Percentiles rank a stretch among this genome's conserved stretches.
Conservation (phyloP, 352 stramenopile genomes). For the Phytophthora gonapodyides region DNA sequence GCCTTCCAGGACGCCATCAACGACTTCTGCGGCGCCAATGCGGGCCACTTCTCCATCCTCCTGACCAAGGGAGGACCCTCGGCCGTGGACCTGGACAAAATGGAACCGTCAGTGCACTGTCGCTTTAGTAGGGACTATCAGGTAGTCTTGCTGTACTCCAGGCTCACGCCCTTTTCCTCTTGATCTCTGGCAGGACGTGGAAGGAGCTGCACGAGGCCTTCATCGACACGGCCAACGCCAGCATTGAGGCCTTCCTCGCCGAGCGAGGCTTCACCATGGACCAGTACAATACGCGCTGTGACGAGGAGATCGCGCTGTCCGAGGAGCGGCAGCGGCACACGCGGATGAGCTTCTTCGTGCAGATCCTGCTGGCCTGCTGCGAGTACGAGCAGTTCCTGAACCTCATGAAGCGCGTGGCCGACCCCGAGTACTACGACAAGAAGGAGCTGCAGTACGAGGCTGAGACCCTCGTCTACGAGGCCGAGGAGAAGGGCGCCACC, state of each 20-base stretch:
- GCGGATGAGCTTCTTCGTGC: slow-evolving; percentile 79
- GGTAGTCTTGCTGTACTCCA: not conserved
- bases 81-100: slow-evolving; percentile 57
- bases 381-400: slow-evolving; percentile 89
- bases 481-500: slow-evolving; percentile 38
- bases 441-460: slow-evolving; percentile 74
- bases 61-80: slow-evolving; percentile 64
- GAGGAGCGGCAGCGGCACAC: slow-evolving; percentile 79
- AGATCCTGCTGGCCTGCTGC: slow-evolving; percentile 76
- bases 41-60: slow-evolving; percentile 64
- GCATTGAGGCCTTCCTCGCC: slow-evolving; percentile 69
- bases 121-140: too few species aligned
- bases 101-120: slow-evolving; percentile 49
- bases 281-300: slow-evolving; percentile 68
- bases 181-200: slow-evolving; percentile 44
- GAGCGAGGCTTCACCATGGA: slow-evolving; percentile 73
- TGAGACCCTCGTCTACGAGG: slow-evolving; percentile 63
- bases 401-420: slow-evolving; percentile 76
- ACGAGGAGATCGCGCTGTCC: slow-evolving; percentile 72
- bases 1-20: slow-evolving; percentile 67
- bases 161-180: slow-evolving; percentile 5
- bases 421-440: slow-evolving; percentile 85
- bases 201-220: slow-evolving; percentile 73
- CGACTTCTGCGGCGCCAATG: slow-evolving; percentile 64
- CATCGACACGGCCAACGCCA: slow-evolving; percentile 67